Base-by-base conservation (phyloP, 2,329 filamentous ascomycete genomes). In the Alternaria arbusti region DNA sequence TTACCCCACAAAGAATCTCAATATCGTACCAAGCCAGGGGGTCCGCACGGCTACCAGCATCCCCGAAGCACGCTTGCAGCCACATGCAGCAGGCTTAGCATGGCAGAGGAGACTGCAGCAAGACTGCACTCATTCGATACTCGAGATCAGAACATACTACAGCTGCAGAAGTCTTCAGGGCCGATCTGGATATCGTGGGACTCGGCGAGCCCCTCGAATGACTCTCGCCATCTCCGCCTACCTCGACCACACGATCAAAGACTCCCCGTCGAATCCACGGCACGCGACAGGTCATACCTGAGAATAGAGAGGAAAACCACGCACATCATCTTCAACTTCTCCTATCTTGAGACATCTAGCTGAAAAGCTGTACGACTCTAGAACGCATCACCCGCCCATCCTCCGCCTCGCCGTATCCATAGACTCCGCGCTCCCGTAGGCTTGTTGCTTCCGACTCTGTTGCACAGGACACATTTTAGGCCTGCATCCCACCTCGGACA, bases 401-500 rank as follows among this genome's bases (percentile, higher is more conserved):
- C 20, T 22, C 20, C 40, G 49, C 44, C 26, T 28, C 36, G 45
- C 22, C 49, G 58, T 57, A 43, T 47, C 23, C n/a, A 40, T 26
- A 30, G 20, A 10, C n/a, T 15, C 22, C 10, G 17, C 25, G n/a
- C 36, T 59, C 40, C 43, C 20, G 55, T 61, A 62, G 60, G 57
- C 59, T 45, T 23, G 30, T n/a, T 43, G 50, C 50, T 25, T 52
- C 51, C 54, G 47, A n/a, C 11, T n/a, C 3, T 4, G 61, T 66
- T 56, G 32, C 59, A 64, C 62, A 45, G n/a, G 26, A 51, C 9
- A 23, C 13, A 6, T 17, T 17, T 22, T 13, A 30, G 3, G 50
- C 45, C 40, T 36, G 20, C 20, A 58, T 65, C 60, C 59, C 51
- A 67, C 62, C 47, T 67, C 64, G 65, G 61, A 65, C 28, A 49